Evolutionary conservation across 2,329 filamentous ascomycete species (phyloP).

Genomic region (Trichoderma lentiforme): DNA sequence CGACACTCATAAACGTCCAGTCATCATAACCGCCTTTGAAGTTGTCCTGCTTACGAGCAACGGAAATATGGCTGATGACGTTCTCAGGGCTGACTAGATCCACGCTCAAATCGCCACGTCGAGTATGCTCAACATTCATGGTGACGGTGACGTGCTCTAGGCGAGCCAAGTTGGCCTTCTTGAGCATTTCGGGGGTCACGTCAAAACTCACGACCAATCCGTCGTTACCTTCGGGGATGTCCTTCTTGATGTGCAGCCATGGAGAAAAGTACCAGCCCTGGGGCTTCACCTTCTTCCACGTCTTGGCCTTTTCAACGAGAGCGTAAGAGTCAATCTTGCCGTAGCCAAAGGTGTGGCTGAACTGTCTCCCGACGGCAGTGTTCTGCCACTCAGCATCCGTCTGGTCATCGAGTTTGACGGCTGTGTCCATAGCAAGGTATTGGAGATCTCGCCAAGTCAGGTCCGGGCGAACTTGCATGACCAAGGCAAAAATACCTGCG

Average conservation of each 20-base stretch:
- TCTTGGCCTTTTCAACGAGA: conserved; percentile 80
- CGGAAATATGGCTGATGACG: conserved; percentile 79
- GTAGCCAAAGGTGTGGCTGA: conserved; percentile 92
- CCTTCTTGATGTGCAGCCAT: conserved; percentile 84
- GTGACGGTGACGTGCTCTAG: conserved; percentile 95
- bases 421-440: conserved; percentile 81
- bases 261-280: conserved; percentile 94
- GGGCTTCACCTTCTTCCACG: conserved; percentile 84
- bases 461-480: conserved; percentile 79
- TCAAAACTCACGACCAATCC: conserved; percentile 79
- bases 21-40: conserved; percentile 72
- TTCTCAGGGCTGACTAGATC: conserved; percentile 83
- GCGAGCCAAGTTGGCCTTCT: conserved; percentile 76
- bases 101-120: conserved; percentile 87
- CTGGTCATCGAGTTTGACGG: conserved; percentile 72
- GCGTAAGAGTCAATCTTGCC: conserved; percentile 89
- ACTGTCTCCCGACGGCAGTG: conserved; percentile 77
- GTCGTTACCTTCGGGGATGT: conserved; percentile 78
- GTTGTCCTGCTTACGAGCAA: conserved; percentile 66
- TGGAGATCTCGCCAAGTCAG: conserved; percentile 93
- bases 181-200: conserved; percentile 76
- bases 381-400: conserved; percentile 70
- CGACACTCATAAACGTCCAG: conserved; percentile 99
- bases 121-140: conserved; percentile 89
- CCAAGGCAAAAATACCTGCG: conserved; percentile 86